Base-by-base conservation (phyloP, 129 eudicot genomes). In the Lactuca sativa region DNA sequence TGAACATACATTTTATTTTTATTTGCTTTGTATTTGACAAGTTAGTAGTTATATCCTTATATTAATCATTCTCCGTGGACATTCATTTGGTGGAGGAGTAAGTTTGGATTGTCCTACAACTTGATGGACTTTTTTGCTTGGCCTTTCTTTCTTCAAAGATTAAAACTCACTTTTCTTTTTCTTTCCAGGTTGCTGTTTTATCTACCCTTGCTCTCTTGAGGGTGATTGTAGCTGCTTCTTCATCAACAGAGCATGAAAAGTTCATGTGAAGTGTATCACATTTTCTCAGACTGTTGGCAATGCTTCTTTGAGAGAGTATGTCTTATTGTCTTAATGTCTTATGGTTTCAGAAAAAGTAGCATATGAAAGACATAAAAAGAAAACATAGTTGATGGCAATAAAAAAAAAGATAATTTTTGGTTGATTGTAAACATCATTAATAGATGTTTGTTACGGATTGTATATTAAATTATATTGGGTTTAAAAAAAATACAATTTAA, bases 211-310 rank as follows among this genome's bases (percentile, higher is more conserved):
- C 99, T 37, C 90, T 95, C 79, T 80, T 95, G 72, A 90, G 97
- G 86, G 93, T 87, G 63, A 81, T 90, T 60, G 87, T 96, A 63
- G 85, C 84, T 80, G 82, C 92, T 49, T 76, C 86, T 59, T 72
- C 92, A 43, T 77, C 90, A 13, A 90, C 85, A 90, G 97, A 89
- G 73, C 67, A 78, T 69, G 99, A 87, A 40, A 83, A 71, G 83
- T 95, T 74, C 90, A 83, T 59, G 99, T 95, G 74, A 95, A 90
- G 82, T 95, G 99, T 67, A 95, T 95, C 60, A 95, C 99, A 56
- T 95, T 95, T 77, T 95, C 99, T 70, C 99, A 95, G 83, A 97
- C 99, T 72, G 99, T 95, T 72, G 97, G 99, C 74, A 95, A 95
- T 87, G 97, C 99, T 62, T 95, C 97, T 56, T 82, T 95, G 36